Base-by-base conservation (phyloP, 2,329 filamentous ascomycete genomes). In the Pseudogymnoascus pannorum region DNA sequence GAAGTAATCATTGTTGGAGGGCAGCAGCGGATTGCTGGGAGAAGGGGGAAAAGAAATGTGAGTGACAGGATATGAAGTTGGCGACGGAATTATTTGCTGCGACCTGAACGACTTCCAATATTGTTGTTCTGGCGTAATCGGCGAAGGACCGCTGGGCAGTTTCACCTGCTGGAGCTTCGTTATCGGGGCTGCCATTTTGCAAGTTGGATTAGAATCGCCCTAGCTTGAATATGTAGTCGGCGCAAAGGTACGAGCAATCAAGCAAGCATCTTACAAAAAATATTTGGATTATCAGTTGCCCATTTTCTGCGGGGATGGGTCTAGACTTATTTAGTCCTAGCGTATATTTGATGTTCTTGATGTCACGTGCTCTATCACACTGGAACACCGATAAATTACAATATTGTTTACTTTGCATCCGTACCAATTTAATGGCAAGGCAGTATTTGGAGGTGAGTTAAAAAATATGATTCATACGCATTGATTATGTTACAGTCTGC, bases 61-160 rank as follows among this genome's bases (percentile, higher is more conserved):
- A 33, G 92, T 96, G 70, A 99, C 85, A 51, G 91, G 89, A 73
- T 89, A 92, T 72, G 91, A 90, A 66, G 94, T 91, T 66, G 92
- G 92, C 65, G 93, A 96, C 51, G 94, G 90, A 64, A 97, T 87
- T 64, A 93, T 86, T 62, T 96, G 85, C 67, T 92, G 90, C 68
- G 92, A 94, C 77, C 91, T 92, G 80, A 99, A 99, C 11, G 89
- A 88, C 72, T 88, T 89, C 95, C 95, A 99, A 81, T 97, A 97
- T 67, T 87, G 84, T 77, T 97, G 92, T 78, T 99, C 94, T 31
- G 92, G 87, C 5, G 93, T 96, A 57, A 93, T 77, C 60, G 91
- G 88, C 40, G 88, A 87, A 62, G 92, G 92, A 58, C 91, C 90
- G 65, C 89, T 83, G 62, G 93, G 87, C 72, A 95, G 83, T 81